phyloP scores from a whole-genome alignment of 2,329 filamentous ascomycete genomes.

The Cucurbitaria berberidis region DNA sequence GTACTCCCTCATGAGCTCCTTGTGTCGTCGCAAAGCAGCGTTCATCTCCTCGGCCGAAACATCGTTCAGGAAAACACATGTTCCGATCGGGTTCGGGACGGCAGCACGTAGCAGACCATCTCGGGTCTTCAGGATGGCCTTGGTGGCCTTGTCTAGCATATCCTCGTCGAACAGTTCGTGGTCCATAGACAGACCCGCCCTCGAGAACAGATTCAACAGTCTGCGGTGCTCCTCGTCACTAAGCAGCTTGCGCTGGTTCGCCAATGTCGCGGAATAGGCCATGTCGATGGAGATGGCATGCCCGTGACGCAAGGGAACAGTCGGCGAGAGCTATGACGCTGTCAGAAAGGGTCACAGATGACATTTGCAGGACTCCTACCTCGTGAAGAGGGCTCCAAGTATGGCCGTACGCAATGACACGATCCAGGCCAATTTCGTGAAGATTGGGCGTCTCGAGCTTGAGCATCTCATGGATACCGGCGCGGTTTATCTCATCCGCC shows the following conservation, averaged over 20 bases:
- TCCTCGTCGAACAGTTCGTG: constrained; percentile 71
- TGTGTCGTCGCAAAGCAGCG: constrained; percentile 66
- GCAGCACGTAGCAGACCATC: constrained; percentile 72
- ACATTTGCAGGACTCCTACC: constrained; percentile 17
- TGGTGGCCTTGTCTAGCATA: constrained; percentile 68
- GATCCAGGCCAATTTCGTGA: constrained; percentile 73
- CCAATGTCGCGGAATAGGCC: constrained; percentile 74
- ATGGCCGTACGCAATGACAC: constrained; percentile 76
- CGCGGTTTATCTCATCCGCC: constrained; percentile 71
- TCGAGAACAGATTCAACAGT: constrained; percentile 70
- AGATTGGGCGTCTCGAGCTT: constrained; percentile 76
- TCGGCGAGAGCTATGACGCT: constrained; percentile 63
- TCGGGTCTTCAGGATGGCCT: constrained; percentile 73
- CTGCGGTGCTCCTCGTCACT: constrained; percentile 65
- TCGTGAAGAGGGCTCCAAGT: constrained; percentile 76
- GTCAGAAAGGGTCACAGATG: constrained; percentile 9
- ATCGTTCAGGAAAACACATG: constrained; percentile 72
- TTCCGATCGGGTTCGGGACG: constrained; percentile 70
- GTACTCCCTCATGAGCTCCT: constrained; percentile 66
- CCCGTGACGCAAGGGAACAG: constrained; percentile 72
- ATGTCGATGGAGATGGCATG: constrained; percentile 79
- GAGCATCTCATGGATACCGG: constrained; percentile 74
- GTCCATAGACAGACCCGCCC: constrained; percentile 74
- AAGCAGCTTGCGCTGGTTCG: constrained; percentile 67
- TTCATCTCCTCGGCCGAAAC: constrained; percentile 68